phyloP scores from a whole-genome alignment of 1,139 yeast species.

The Diutina neorugosa region DNA sequence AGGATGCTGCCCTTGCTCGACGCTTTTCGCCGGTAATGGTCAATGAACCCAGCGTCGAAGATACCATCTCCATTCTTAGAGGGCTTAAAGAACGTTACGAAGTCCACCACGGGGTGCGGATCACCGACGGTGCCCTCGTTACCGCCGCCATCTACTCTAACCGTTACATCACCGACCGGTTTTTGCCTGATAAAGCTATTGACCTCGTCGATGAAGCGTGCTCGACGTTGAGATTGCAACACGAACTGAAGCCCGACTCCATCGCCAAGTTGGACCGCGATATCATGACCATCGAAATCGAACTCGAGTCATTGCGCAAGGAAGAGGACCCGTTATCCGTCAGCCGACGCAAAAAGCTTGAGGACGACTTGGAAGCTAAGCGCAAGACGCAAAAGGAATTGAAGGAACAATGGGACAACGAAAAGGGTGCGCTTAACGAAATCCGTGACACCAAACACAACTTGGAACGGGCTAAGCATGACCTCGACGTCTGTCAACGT shows the following conservation, averaged over 20 bases:
- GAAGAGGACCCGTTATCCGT: constrained; percentile 79
- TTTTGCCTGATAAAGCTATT: constrained; percentile 90
- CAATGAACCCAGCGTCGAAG: constrained; percentile 86
- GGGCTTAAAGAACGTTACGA: constrained; percentile 92
- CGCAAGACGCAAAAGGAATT: constrained; percentile 54
- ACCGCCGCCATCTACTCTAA: constrained; percentile 88
- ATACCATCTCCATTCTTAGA: constrained; percentile 81
- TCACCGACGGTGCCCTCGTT: constrained; percentile 84
- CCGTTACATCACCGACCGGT: constrained; percentile 84
- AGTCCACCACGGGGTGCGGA: constrained; percentile 97
- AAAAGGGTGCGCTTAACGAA: constrained; percentile 59
- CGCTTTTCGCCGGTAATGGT: constrained; percentile 84
- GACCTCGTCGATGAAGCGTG: constrained; percentile 97
- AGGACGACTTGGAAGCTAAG: constrained; percentile 51
- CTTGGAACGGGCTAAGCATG: constrained; percentile 73
- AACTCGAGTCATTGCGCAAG: constrained; percentile 81
- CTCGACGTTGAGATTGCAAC: constrained; percentile 85
- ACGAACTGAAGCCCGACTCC: constrained; percentile 93
- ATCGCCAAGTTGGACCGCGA: constrained; percentile 81
- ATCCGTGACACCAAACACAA: constrained; percentile 71
- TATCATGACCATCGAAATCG: constrained; percentile 90
- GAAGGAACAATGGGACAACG: constrained; percentile 79
- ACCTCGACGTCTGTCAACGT: constrained; percentile 72
- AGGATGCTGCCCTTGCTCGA: constrained; percentile 85
- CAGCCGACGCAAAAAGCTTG: constrained; percentile 58